phyloP scores from a whole-genome alignment of 192 early-diverging fungal species.

The Umbelopsis vinacea region DNA sequence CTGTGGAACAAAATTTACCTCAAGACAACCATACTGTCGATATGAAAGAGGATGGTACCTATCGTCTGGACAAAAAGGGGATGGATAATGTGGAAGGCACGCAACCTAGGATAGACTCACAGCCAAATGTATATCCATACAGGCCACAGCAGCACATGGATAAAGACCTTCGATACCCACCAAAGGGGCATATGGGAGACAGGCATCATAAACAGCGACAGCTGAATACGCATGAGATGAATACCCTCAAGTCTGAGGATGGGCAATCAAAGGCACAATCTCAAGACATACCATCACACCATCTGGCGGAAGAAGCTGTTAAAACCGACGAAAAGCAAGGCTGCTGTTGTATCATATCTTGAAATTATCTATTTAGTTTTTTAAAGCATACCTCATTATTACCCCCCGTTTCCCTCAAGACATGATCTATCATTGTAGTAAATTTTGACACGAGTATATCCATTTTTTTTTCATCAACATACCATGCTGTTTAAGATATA shows the following conservation, averaged over 20 bases:
- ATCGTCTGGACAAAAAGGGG: not conserved
- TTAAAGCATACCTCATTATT: not conserved
- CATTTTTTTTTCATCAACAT: not conserved
- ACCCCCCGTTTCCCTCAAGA: not conserved
- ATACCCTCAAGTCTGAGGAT: not conserved
- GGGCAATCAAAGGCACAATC: not conserved
- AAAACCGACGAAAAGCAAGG: not conserved
- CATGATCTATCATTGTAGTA: not conserved
- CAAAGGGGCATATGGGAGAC: not conserved
- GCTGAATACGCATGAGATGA: not conserved
- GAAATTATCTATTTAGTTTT: not conserved
- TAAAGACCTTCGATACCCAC: not conserved
- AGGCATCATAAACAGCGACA: not conserved
- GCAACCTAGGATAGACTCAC: not conserved
- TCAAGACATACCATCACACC: not conserved
- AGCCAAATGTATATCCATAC: constrained; percentile 13
- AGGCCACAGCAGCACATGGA: not conserved
- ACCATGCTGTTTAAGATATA: not conserved
- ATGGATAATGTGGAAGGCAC: not conserved
- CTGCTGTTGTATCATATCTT: constrained; percentile 19
- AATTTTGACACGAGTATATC: constrained; percentile 2
- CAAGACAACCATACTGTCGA: not conserved
- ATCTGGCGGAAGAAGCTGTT: not conserved
- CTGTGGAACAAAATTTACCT: not conserved
- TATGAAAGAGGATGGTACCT: not conserved